Conservation (phyloP, 768 basidiomycete genomes). For the Auricularia sp. region DNA sequence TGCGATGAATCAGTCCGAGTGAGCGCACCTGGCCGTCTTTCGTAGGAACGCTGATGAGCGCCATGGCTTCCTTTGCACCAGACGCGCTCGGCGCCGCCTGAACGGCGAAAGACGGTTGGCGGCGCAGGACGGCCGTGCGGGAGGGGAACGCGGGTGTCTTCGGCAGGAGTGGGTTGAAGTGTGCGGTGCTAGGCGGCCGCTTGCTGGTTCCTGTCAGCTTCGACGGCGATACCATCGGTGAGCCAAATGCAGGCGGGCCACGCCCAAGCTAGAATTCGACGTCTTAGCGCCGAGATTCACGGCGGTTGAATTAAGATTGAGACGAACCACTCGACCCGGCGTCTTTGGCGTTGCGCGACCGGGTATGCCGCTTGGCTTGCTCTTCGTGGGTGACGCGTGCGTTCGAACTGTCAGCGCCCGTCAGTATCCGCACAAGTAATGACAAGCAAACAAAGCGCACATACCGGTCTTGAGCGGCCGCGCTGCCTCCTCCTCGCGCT, state of each 20-base stretch:
- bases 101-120: not conserved
- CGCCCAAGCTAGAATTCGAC: no score
- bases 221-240: not conserved
- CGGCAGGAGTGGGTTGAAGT: constrained; percentile 64
- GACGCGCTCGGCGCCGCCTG: not conserved
- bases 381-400: not conserved
- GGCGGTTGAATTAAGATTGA: no score
- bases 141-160: constrained; percentile 41
- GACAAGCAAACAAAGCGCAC: no score
- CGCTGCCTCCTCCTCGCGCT: no score
- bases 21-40: constrained; percentile 59
- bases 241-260: not conserved
- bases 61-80: constrained; percentile 19
- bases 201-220: not conserved
- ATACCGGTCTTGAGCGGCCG: no score
- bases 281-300: no score
- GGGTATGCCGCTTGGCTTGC: not conserved
- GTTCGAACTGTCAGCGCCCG: not conserved
- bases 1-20: not conserved
- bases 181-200: constrained; percentile 46
- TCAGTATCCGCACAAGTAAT: no score
- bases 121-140: not conserved
- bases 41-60: constrained; percentile 68
- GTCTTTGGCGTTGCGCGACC: not conserved
- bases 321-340: not conserved